Evolutionary conservation across 1,284 basidiomycete species (phyloP).

Genomic region (Bjerkandera adusta): DNA sequence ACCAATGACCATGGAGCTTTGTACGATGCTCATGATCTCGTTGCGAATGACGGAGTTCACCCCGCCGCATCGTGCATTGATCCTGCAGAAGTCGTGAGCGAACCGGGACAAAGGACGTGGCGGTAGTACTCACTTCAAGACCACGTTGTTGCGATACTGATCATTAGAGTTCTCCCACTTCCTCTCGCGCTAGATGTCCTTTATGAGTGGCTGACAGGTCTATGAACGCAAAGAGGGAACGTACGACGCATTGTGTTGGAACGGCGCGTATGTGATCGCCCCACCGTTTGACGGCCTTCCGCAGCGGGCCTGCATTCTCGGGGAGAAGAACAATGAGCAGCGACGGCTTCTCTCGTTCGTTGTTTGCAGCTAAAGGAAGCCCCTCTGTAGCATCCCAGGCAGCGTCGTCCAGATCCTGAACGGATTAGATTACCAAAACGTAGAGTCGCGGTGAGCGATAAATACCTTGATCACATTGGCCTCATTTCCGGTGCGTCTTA

Average conservation of each 20-base stretch:
- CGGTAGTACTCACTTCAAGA: conserved; percentile 39
- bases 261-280: conserved; percentile 35
- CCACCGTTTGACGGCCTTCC: conserved; percentile 40
- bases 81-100: conserved; percentile 25
- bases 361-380: not conserved
- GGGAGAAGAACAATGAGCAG: conserved; percentile 28
- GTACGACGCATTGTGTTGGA: conserved; percentile 31
- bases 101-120: not conserved
- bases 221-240: conserved; percentile 6
- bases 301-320: conserved; percentile 30
- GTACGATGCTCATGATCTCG: conserved; percentile 15
- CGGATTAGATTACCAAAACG: too few species aligned
- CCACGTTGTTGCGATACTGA: conserved; percentile 50
- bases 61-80: conserved; percentile 47
- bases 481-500: too few species aligned
- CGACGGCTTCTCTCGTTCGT: conserved; percentile 4
- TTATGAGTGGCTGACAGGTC: not conserved
- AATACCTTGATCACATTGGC: too few species aligned
- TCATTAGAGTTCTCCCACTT: conserved; percentile 34
- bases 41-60: conserved; percentile 33
- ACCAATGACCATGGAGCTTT: conserved; percentile 44
- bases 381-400: not conserved
- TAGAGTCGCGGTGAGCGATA: too few species aligned
- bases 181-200: conserved; percentile 20
- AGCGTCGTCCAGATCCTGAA: not conserved